These are phyloP conservation scores for Phytopythium montanum DNA, from an alignment of 352 stramenopile species.

Conservation along the genomic window DNA sequence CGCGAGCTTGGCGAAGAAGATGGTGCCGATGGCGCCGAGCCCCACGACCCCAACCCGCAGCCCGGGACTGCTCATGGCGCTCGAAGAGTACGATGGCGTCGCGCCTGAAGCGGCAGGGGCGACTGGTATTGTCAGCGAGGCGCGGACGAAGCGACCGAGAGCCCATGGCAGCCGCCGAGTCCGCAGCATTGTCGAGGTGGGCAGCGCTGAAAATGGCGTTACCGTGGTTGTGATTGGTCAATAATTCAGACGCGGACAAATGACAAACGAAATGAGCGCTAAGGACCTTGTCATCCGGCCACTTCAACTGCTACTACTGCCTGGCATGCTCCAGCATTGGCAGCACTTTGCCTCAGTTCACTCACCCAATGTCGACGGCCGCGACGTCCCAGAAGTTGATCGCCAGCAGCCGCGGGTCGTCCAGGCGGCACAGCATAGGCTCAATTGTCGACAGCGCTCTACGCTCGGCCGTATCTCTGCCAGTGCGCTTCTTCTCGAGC, in stretches of 20 bases:
- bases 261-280: too few species aligned
- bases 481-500: too few species aligned
- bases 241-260: too few species aligned
- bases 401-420: conserved; percentile 7
- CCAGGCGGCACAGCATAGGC: conserved; percentile 17
- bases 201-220: too few species aligned
- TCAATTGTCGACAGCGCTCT: conserved; percentile 3
- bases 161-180: background rate
- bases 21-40: conserved; percentile 67
- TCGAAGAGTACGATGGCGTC: background rate
- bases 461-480: too few species aligned
- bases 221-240: too few species aligned
- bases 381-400: conserved; percentile 15
- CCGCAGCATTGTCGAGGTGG: background rate
- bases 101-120: background rate
- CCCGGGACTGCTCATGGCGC: background rate
- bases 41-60: conserved; percentile 58
- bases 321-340: too few species aligned
- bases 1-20: conserved; percentile 60
- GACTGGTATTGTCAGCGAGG: background rate
- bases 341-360: background rate
- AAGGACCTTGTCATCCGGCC: too few species aligned
- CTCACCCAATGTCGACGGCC: background rate
- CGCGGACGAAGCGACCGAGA: background rate
- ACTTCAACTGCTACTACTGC: too few species aligned